Evolutionary conservation across 371 early-diverging fungal genomes (phyloP).

Genomic region (Batkoa obscura): DNA sequence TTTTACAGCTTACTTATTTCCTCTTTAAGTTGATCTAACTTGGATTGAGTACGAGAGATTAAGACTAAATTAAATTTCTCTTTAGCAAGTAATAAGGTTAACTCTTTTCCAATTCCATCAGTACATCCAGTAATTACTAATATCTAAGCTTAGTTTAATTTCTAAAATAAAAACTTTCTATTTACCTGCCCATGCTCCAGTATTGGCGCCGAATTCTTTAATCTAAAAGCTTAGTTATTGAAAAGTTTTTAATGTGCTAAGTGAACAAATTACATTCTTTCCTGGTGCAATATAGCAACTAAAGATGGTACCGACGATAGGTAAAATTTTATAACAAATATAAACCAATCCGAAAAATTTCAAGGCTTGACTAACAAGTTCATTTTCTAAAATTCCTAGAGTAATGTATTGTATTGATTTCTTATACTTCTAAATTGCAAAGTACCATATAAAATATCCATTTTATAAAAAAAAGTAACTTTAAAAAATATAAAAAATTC

Average conservation of each 20-base stretch:
- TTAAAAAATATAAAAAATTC: neutral
- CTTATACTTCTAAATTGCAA: no score
- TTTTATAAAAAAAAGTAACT: no score
- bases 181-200: no score
- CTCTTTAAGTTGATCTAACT: conserved; percentile 57
- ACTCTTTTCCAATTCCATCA: conserved; percentile 94
- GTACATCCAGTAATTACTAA: conserved; percentile 91
- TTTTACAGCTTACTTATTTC: conserved; percentile 33
- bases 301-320: neutral
- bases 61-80: conserved; percentile 73
- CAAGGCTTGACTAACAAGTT: neutral
- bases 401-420: no score
- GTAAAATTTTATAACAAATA: neutral
- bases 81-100: conserved; percentile 76
- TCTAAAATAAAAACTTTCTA: no score
- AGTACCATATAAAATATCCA: no score
- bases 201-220: no score
- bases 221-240: no score
- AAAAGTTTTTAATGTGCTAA: no score
- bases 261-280: neutral
- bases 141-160: no score
- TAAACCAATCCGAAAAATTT: neutral
- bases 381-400: neutral
- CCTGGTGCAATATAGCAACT: neutral
- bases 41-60: conserved; percentile 67